A percentile compares a stretch with the other conserved stretches of the same genome.
These are phyloP conservation scores for Patellaria atrata DNA, from an alignment of 495 filamentous ascomycete species.

Conservation along the genomic window DNA sequence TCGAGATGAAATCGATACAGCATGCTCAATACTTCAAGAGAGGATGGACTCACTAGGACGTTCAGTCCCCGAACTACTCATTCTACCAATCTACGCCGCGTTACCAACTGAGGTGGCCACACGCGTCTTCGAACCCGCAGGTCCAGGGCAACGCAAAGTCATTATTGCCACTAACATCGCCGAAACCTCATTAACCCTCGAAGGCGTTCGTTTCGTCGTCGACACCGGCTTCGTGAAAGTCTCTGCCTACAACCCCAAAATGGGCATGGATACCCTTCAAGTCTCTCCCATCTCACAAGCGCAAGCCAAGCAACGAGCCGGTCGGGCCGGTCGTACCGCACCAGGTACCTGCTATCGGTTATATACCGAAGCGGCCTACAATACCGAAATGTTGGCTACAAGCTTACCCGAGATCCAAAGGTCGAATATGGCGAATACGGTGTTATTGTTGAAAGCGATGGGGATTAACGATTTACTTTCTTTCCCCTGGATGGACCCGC, in stretches of 20 bases:
- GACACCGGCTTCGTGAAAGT: conserved; percentile 98
- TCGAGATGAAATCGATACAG: conserved; percentile 95
- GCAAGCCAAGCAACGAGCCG: conserved; percentile 87
- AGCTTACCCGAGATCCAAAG: conserved; percentile 94
- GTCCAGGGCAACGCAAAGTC: conserved; percentile 78
- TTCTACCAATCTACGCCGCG: conserved; percentile 88
- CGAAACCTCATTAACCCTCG: conserved; percentile 94
- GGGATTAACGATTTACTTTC: conserved; percentile 95
- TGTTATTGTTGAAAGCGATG: conserved; percentile 98
- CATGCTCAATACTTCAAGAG: conserved; percentile 83
- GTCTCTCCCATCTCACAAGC: conserved; percentile 94
- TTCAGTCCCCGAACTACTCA: conserved; percentile 78
- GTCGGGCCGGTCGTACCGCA: conserved; percentile 84
- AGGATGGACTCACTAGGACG: conserved; percentile 92
- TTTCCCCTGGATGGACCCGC: conserved; percentile 98
- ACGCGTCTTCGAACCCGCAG: conserved; percentile 84
- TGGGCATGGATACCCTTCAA: conserved; percentile 93
- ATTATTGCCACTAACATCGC: conserved; percentile 98
- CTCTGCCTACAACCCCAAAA: conserved; percentile 89
- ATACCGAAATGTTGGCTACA: conserved; percentile 93
- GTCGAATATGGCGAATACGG: conserved; percentile 85
- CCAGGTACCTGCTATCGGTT: conserved; percentile 94
- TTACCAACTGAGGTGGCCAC: conserved; percentile 90
- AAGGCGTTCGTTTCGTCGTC: conserved; percentile 92
- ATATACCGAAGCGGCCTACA: conserved; percentile 91